Percentiles rank a stretch among this genome's conserved stretches.
Evolutionary conservation across 345 rosid genomes (phyloP).

Genomic region (Euphorbia tirucalli): DNA sequence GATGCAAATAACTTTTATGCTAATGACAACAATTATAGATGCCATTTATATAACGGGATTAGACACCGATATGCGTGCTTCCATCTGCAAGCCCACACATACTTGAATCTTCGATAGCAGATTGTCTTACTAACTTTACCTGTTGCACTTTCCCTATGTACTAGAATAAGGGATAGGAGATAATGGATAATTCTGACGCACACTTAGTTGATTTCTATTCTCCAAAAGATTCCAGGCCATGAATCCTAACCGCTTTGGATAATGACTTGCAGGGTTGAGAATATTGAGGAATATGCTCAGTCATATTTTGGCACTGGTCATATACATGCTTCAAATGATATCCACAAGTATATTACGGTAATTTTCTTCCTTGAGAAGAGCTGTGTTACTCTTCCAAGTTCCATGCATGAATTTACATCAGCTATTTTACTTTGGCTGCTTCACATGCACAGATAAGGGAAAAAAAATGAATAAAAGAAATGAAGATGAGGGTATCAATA

Average conservation of each 20-base stretch:
- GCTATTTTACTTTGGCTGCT: no score
- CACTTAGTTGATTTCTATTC: neutral
- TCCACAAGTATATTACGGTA: slow-evolving; percentile 17
- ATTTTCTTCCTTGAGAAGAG: neutral
- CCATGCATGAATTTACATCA: neutral
- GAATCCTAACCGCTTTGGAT: neutral
- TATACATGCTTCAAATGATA: slow-evolving; percentile 59
- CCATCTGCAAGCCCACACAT: no score
- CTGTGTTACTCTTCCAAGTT: no score
- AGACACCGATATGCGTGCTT: no score
- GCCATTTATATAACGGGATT: neutral
- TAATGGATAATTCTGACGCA: no score
- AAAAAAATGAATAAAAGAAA: no score
- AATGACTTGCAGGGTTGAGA: slow-evolving; percentile 56
- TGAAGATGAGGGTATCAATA: neutral
- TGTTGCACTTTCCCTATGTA: no score
- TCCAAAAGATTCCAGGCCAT: neutral
- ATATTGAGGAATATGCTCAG: slow-evolving; percentile 77
- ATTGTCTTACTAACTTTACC: no score
- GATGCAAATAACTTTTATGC: neutral
- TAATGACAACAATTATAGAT: neutral
- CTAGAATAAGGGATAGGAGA: no score
- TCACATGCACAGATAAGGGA: no score
- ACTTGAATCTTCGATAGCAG: no score
- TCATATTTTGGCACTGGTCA: slow-evolving; percentile 65